These are phyloP conservation scores for Moricandia arvensis DNA, from an alignment of 345 rosid species.

Conservation along the genomic window DNA sequence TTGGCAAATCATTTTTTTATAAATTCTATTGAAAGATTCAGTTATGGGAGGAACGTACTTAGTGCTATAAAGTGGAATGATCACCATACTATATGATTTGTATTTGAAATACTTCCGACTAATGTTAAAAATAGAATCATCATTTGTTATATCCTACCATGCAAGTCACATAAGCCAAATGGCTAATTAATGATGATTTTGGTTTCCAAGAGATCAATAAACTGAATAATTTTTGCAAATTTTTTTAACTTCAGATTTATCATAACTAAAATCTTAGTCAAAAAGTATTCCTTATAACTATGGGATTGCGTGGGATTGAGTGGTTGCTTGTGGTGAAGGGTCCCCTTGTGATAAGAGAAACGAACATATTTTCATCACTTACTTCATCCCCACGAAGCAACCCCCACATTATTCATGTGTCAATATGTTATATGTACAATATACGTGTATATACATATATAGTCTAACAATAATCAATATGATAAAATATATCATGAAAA, in stretches of 20 bases:
- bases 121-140: no score
- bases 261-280: not conserved
- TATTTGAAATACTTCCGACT: no score
- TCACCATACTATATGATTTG: no score
- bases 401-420: not conserved
- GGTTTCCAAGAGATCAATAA: not conserved
- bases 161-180: no score
- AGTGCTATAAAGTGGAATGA: no score
- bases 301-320: constrained; percentile 19
- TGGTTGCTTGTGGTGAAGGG: constrained; percentile 36
- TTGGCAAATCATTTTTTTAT: constrained; percentile 8
- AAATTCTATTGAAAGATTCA: no score
- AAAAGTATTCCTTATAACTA: not conserved
- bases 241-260: not conserved
- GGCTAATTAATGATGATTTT: no score
- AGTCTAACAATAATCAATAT: not conserved
- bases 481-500: not conserved
- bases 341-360: constrained; percentile 37
- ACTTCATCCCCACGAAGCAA: constrained; percentile 31
- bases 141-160: no score
- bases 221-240: not conserved
- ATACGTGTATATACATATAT: not conserved
- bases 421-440: not conserved
- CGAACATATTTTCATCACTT: constrained; percentile 38
- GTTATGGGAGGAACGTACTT: no score